A percentile compares a stretch with the other conserved stretches of the same genome.
Conservation (phyloP, 768 basidiomycete species). For the Clathrus columnatus region DNA sequence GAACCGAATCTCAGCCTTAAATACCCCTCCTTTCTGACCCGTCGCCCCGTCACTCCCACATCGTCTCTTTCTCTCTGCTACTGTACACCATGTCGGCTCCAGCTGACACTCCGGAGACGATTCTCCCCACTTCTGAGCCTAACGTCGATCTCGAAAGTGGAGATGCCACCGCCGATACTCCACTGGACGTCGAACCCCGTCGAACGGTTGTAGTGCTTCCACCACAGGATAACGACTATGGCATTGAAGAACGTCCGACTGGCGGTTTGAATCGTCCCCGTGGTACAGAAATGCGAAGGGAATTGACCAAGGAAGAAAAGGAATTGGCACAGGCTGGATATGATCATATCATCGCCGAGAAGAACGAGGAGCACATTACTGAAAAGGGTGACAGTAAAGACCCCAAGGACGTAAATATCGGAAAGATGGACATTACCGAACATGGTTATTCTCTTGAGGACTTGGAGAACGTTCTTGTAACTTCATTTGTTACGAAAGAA, state of each 20-base stretch:
- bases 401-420: conserved; percentile 16
- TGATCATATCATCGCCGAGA: conserved; percentile 46
- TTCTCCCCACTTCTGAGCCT: not conserved
- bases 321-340: conserved; percentile 64
- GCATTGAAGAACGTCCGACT: conserved; percentile 31
- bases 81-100: not conserved
- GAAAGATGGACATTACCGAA: conserved; percentile 50
- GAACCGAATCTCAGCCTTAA: not conserved
- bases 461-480: conserved; percentile 34
- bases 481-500: conserved; percentile 45
- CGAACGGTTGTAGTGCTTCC: conserved; percentile 47
- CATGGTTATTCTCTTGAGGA: conserved; percentile 38
- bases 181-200: not conserved
- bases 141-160: not conserved
- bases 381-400: conserved; percentile 21
- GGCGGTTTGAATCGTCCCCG: conserved; percentile 31
- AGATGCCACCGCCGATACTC: not conserved
- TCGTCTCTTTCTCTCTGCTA: not conserved
- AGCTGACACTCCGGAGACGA: not conserved
- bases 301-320: conserved; percentile 58
- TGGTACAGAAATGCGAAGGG: conserved; percentile 52
- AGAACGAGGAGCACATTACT: conserved; percentile 21
- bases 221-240: conserved; percentile 19
- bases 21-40: not conserved
- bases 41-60: not conserved